phyloP scores from a whole-genome alignment of 2,329 filamentous ascomycete species.

The Coniella vitis region DNA sequence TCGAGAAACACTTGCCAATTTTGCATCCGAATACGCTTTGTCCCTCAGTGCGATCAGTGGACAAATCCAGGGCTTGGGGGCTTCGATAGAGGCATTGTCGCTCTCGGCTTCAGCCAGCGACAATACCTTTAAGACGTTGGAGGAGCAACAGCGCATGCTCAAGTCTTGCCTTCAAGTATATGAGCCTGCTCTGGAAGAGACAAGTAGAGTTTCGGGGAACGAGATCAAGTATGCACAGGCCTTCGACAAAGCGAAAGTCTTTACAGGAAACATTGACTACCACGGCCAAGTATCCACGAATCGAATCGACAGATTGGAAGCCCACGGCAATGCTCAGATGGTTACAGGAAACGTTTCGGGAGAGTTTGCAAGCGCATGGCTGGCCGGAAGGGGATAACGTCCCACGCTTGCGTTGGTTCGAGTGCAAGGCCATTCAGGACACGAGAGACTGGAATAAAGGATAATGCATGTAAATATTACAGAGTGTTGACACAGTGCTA shows the following conservation, averaged over 20 bases:
- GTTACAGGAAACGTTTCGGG: no score
- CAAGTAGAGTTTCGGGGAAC: neutral
- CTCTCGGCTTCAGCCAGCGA: neutral
- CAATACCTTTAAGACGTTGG: neutral
- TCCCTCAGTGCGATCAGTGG: neutral
- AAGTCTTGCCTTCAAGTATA: neutral
- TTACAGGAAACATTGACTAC: neutral
- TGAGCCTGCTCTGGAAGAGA: slow-evolving; percentile 1
- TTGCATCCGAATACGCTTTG: neutral
- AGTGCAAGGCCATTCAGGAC: no score
- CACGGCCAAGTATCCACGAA: neutral
- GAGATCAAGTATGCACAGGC: neutral
- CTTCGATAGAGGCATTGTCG: neutral
- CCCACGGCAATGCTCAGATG: no score
- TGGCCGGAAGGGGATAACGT: no score
- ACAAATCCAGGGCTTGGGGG: neutral
- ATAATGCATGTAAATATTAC: neutral
- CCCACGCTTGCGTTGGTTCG: no score
- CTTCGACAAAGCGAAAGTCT: neutral
- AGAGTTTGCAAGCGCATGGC: no score
- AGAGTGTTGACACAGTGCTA: neutral
- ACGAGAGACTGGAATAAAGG: no score
- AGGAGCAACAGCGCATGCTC: neutral
- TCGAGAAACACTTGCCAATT: neutral
- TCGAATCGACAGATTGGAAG: neutral